Evolutionary conservation across 352 stramenopile genomes (phyloP).

Genomic region (Globisporangium rhizosaccharum): DNA sequence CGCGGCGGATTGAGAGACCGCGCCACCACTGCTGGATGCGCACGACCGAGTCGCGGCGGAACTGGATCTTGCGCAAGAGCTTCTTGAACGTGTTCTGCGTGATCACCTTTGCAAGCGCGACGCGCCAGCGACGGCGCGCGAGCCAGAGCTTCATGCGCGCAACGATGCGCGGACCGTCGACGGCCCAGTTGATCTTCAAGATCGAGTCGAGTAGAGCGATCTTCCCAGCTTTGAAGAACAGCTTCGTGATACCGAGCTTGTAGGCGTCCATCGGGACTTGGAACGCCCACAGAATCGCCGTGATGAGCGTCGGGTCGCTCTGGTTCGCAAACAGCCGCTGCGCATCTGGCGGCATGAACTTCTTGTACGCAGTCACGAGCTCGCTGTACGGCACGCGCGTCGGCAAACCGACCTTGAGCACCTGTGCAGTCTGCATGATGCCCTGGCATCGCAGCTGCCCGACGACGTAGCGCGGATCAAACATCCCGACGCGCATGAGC

Average conservation of each 20-base stretch:
- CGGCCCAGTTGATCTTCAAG: slow-evolving; percentile 67
- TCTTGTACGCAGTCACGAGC: slow-evolving; percentile 63
- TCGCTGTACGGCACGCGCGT: slow-evolving; percentile 79
- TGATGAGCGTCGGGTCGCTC: slow-evolving; percentile 69
- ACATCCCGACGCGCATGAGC: slow-evolving; percentile 63
- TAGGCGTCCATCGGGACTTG: slow-evolving; percentile 73
- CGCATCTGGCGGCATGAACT: slow-evolving; percentile 58
- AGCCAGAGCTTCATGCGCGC: slow-evolving; percentile 67
- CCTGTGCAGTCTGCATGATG: slow-evolving; percentile 85
- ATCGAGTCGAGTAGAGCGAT: slow-evolving; percentile 73
- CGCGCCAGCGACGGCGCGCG: slow-evolving; percentile 62
- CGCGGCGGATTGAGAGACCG: slow-evolving; percentile 55
- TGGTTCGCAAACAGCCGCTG: slow-evolving; percentile 68
- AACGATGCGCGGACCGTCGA: slow-evolving; percentile 54
- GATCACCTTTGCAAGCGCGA: slow-evolving; percentile 61
- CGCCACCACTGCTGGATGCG: slow-evolving; percentile 86
- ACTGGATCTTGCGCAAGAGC: slow-evolving; percentile 56
- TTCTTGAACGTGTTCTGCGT: slow-evolving; percentile 49
- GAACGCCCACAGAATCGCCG: slow-evolving; percentile 82
- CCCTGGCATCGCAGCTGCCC: slow-evolving; percentile 80
- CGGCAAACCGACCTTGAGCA: slow-evolving; percentile 81
- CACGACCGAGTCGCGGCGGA: slow-evolving; percentile 48
- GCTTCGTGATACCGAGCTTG: slow-evolving; percentile 72
- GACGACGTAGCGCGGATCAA: slow-evolving; percentile 76
- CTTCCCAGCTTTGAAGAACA: slow-evolving; percentile 76